Conservation (phyloP, 768 basidiomycete genomes). For the Amanita thiersii region DNA sequence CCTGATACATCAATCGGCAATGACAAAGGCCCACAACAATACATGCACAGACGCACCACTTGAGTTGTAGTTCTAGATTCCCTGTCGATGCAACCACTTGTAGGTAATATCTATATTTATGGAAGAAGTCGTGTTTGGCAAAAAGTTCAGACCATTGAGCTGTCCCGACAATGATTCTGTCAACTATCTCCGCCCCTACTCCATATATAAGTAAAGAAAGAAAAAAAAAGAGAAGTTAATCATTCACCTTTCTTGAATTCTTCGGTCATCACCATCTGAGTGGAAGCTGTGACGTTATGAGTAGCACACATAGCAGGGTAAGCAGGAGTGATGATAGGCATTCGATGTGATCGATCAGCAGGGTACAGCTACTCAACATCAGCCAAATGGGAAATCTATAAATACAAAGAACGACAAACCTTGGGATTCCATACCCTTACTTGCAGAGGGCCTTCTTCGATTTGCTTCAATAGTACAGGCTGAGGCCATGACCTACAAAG, state of each 20-base stretch:
- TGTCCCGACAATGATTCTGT: slow-evolving; percentile 79
- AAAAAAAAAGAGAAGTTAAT: slow-evolving; percentile 3
- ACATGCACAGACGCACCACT: slow-evolving; percentile 57
- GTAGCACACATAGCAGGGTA: slow-evolving; percentile 99
- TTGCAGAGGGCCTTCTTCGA: slow-evolving; percentile 89
- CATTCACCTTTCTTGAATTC: slow-evolving; percentile 84
- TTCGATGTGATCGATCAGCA: slow-evolving; percentile 87
- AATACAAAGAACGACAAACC: slow-evolving; percentile 28
- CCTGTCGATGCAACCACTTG: slow-evolving; percentile 92
- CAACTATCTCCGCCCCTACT: slow-evolving; percentile 88
- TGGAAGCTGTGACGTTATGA: slow-evolving; percentile 94
- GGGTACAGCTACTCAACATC: slow-evolving; percentile 66
- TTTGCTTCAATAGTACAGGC: slow-evolving; percentile 94
- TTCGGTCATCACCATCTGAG: slow-evolving; percentile 91
- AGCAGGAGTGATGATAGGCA: slow-evolving; percentile 99
- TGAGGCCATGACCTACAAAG: slow-evolving; percentile 90
- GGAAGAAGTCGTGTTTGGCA: slow-evolving; percentile 92
- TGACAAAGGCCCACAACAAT: background rate
- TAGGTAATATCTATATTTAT: slow-evolving; percentile 92
- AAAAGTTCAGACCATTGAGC: slow-evolving; percentile 94
- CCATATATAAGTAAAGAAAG: slow-evolving; percentile 9
- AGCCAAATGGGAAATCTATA: background rate
- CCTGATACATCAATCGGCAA: slow-evolving; percentile 22
- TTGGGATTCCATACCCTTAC: slow-evolving; percentile 98
- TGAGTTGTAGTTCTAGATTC: slow-evolving; percentile 76